A percentile compares a stretch with the other conserved stretches of the same genome.
Conservation (phyloP, 2,329 filamentous ascomycete genomes). For the Fusarium xylarioides region DNA sequence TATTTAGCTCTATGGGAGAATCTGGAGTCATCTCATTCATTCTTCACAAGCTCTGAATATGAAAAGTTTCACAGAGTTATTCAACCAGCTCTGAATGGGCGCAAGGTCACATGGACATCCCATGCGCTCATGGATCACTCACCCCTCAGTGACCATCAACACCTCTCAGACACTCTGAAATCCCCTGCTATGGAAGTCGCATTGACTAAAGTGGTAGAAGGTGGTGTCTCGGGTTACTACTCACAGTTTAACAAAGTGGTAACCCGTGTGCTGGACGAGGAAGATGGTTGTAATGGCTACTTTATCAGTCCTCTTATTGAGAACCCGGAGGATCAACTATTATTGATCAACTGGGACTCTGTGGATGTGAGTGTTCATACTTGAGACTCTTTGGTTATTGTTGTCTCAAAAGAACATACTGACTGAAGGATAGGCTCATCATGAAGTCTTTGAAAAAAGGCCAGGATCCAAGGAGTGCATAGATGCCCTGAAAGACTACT, state of each 20-base stretch:
- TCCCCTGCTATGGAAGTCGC: background rate
- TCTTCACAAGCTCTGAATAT: background rate
- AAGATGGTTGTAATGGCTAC: background rate
- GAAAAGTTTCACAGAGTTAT: background rate
- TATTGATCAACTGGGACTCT: background rate
- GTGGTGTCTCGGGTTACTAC: background rate
- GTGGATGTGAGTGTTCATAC: background rate
- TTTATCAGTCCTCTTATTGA: background rate
- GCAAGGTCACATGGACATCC: background rate
- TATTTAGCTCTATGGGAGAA: background rate
- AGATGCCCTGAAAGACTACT: background rate
- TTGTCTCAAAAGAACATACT: background rate
- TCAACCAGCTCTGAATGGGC: background rate
- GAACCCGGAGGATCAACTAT: background rate
- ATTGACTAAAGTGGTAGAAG: background rate
- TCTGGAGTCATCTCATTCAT: background rate
- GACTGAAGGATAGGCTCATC: background rate
- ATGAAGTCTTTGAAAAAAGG: background rate
- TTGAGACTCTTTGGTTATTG: rapidly evolving
- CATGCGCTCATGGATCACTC: background rate
- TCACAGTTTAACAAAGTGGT: background rate
- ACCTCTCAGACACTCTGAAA: background rate
- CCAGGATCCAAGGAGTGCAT: background rate
- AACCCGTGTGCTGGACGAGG: background rate
- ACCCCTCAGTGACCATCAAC: background rate